Evolutionary conservation across 768 basidiomycete genomes (phyloP).

Genomic region (Lenzites betulinus): DNA sequence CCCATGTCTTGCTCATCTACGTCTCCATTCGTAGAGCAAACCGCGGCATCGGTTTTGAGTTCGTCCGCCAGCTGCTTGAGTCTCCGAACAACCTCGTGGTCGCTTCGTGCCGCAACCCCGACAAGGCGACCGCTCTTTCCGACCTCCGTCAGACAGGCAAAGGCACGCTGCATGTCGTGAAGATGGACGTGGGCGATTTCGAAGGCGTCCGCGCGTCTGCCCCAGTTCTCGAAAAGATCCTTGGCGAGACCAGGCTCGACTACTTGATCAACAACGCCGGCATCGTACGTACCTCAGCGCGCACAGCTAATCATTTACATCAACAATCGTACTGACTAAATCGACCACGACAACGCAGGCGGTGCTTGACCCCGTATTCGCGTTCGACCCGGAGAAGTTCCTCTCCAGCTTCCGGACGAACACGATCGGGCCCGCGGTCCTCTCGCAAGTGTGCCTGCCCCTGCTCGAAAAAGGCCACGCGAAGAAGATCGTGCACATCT

Average conservation of each 20-base stretch:
- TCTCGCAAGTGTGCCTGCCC: conserved; percentile 19
- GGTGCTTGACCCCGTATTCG: conserved; percentile 15
- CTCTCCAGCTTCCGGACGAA: conserved; percentile 32
- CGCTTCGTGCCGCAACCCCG: conserved; percentile 33
- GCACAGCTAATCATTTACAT: too few relatives aligned
- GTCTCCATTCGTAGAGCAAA: conserved; percentile 31
- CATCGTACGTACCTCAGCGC: too few relatives aligned
- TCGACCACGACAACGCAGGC: too few relatives aligned
- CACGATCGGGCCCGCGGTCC: conserved; percentile 40
- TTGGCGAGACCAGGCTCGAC: conserved; percentile 36
- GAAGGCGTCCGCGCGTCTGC: conserved; percentile 30
- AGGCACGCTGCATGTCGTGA: conserved; percentile 37
- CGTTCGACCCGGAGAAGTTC: conserved; percentile 30
- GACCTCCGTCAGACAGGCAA: conserved; percentile 24
- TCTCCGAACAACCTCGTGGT: too few relatives aligned
- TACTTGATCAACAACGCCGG: conserved; percentile 46
- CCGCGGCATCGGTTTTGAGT: conserved; percentile 35
- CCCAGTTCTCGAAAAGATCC: conserved; percentile 24
- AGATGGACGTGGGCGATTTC: conserved; percentile 34
- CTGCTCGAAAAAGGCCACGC: conserved; percentile 24
- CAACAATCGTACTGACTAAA: too few relatives aligned
- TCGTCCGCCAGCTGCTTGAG: conserved; percentile 29
- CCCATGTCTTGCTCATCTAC: too few relatives aligned
- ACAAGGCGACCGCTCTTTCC: conserved; percentile 23
- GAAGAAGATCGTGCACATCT: conserved; percentile 38